Base-by-base conservation (phyloP, 352 stramenopile genomes). In the Phytophthora megakarya region DNA sequence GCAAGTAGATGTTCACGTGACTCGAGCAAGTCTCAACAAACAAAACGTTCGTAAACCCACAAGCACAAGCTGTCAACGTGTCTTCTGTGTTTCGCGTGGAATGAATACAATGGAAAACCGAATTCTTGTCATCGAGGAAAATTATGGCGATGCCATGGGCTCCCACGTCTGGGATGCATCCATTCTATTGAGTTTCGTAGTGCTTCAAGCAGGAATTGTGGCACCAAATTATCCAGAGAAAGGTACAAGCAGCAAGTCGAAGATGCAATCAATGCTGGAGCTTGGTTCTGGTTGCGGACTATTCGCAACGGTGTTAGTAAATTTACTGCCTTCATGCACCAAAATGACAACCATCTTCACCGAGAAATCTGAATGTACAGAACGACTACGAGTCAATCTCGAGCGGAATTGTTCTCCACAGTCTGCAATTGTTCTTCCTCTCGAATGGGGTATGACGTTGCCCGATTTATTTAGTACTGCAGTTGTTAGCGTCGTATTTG, bases 101-200 rank as follows among this genome's bases (percentile, higher is more conserved):
- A 15, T 35, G 8, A 35, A 35, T 35, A 3, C 30, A 11, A 11
- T 15, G 18, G 6, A 35, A n/a, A 25, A 13, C 28, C 1, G 30
- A 12, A 13, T 72, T 9, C 12, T 80, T 5, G n/a, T 56, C n/a
- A 70, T 90, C 5, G 56, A 81, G 39, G 82, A 92, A 48, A 64
- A 86, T 55, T 89, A 92, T 33, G 82, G 82, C 11, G 70, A 86
- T 22, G 60, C 76, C 9, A 92, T 92, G 82, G 82, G 77, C 1
- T 72, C 82, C 1, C 78, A 90, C 45, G 56, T 89, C 16, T 92
- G 82, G 82, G 82, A 92, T 49, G 80, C 82, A 1, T 85, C 74
- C 5, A 78, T 92, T 26, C 65, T 81, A 38, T 65, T 92, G 13
- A 70, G 71, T 19, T 72, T 86, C 28, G 52, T 70, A 6, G 46